Base-by-base conservation (phyloP, 73 alveolate species). In the Paramecium caudatum region DNA sequence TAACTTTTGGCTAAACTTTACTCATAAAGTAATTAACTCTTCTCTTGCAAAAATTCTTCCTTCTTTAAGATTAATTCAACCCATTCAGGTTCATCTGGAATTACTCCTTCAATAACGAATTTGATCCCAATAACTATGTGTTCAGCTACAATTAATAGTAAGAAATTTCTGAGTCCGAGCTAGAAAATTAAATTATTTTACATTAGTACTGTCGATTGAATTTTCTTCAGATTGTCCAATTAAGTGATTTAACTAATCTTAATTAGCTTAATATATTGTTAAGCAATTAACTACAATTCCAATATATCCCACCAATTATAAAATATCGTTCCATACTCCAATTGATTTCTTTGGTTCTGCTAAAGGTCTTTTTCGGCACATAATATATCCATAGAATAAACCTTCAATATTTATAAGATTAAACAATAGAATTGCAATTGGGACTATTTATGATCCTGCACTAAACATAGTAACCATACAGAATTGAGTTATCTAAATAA, bases 21-120 rank as follows among this genome's bases (percentile, higher is more conserved):
- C n/a, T n/a, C n/a, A n/a, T n/a, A n/a, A n/a, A n/a, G n/a, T n/a
- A n/a, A n/a, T 12, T 55, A 27, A 55, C 30, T 55, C 80, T 55
- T 55, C 12, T 16, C 80, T 4, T 17, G 30, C 21, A 19, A 0
- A 15, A 55, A 55, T 55, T 55, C 80, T 21, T 55, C 80, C 30
- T 43, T 55, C n/a, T 55, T 55, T 15, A 55, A 43, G 23, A 55
- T 9, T 7, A 55, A 0, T 1, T 55, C 45, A 23, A 55, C 80
- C 80, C 80, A 19, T 19, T 55, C 43, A 16, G 80, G 80, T 55
- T 55, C 80, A 55, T 55, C 80, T 55, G 41, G 80, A 5, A 55
- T 55, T 23, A 55, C 43, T 55, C 43, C 80, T 4, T 55, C 80
- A 10, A 55, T 55, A 27, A 55, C 80, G 30, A 55, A 55, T 55